Evolutionary conservation across 805 yeast species (phyloP).

Genomic region (Cyberlindnera amylophila): DNA sequence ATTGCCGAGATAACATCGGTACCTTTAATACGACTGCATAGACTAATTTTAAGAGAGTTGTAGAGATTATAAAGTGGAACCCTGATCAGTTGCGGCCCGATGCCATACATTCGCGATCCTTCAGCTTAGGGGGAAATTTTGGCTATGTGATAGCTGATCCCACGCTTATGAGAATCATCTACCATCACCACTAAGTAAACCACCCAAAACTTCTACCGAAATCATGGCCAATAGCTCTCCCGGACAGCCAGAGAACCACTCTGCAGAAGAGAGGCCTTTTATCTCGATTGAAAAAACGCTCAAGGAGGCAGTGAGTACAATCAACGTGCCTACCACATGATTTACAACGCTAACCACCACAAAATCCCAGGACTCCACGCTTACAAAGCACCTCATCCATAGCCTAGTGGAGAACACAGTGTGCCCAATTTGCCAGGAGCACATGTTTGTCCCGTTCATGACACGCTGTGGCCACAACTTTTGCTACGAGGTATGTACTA

Average conservation of each 20-base stretch:
- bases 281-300: conserved; percentile 17
- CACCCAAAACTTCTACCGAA: no score
- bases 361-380: conserved; percentile 13
- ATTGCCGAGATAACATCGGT: no score
- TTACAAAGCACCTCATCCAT: conserved; percentile 14
- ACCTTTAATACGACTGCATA: no score
- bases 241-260: no score
- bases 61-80: background rate
- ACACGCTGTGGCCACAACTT: conserved; percentile 71
- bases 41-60: background rate
- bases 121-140: no score
- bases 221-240: no score
- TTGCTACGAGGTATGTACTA: conserved; percentile 47
- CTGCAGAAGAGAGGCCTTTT: background rate
- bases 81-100: no score
- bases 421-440: conserved; percentile 69
- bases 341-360: conserved; percentile 2
- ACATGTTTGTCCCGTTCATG: conserved; percentile 62
- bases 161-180: no score
- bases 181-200: no score
- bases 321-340: background rate
- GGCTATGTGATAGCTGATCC: no score
- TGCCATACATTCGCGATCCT: no score
- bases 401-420: conserved; percentile 28
- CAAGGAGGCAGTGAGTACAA: conserved; percentile 15